phyloP scores from a whole-genome alignment of 1,284 basidiomycete genomes.

The Cutaneotrichosporon spelunceum region DNA sequence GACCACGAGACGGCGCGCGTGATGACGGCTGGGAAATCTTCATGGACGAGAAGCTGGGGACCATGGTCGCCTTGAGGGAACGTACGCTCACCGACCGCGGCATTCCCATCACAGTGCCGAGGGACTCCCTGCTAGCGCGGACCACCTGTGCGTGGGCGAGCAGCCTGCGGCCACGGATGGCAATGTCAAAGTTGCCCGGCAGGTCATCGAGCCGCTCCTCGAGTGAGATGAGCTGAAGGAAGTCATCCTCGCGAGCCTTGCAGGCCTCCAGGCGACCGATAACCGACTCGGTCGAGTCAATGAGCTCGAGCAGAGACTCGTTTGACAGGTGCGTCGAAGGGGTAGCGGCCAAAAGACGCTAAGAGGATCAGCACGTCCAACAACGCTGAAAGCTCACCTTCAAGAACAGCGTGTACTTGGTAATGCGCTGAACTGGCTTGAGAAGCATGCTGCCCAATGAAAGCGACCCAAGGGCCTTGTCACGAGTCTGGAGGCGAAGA shows the following conservation, averaged over 20 bases:
- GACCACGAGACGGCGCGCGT: not conserved
- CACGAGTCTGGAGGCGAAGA: constrained; percentile 67
- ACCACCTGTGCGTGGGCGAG: constrained; percentile 64
- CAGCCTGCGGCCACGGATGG: constrained; percentile 66
- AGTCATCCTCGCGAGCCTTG: constrained; percentile 77
- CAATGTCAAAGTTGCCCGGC: constrained; percentile 58
- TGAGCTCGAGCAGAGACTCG: constrained; percentile 62
- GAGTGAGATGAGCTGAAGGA: constrained; percentile 65
- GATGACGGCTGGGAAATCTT: not conserved
- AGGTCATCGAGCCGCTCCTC: constrained; percentile 62
- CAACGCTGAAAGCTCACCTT: constrained; percentile 57
- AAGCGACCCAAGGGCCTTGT: constrained; percentile 64
- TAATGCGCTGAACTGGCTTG: constrained; percentile 70
- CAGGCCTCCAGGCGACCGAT: constrained; percentile 75
- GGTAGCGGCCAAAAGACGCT: constrained; percentile 66
- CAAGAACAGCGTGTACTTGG: constrained; percentile 69
- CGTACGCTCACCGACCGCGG: constrained; percentile 26
- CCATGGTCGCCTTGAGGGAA: constrained; percentile 29
- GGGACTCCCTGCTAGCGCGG: constrained; percentile 31
- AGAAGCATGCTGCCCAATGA: constrained; percentile 65
- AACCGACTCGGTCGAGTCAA: constrained; percentile 64
- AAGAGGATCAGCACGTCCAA: constrained; percentile 17
- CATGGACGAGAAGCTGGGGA: constrained; percentile 6
- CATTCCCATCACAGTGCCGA: constrained; percentile 12
- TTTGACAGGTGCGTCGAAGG: constrained; percentile 67